These are phyloP conservation scores for Claviceps africana DNA, from an alignment of 2,329 filamentous ascomycete species.

Conservation along the genomic window DNA sequence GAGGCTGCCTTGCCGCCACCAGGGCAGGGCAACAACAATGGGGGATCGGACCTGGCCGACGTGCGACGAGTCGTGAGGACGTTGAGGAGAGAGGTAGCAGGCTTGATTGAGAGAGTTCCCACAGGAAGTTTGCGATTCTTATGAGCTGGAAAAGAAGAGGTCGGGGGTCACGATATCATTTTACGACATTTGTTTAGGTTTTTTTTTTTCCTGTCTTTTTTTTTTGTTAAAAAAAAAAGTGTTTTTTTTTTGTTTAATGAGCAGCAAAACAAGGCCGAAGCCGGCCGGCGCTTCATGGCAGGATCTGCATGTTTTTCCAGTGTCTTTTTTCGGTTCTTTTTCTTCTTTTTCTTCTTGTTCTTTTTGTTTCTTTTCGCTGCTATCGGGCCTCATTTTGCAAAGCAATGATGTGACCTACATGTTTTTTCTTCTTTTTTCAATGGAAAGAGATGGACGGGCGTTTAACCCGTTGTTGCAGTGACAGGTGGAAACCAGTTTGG, in stretches of 20 bases:
- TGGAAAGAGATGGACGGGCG: not conserved
- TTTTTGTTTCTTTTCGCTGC: no score
- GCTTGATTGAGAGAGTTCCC: constrained; percentile 28
- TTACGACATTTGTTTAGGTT: not conserved
- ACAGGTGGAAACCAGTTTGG: no score
- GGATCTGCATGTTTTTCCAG: not conserved
- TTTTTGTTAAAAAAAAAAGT: not conserved
- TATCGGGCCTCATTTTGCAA: not conserved
- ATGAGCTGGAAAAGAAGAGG: constrained; percentile 13
- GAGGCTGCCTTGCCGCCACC: constrained; percentile 29
- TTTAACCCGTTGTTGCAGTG: no score
- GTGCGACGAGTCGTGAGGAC: constrained; percentile 28
- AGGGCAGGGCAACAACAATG: constrained; percentile 27
- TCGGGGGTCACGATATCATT: not conserved
- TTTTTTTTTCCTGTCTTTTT: not conserved
- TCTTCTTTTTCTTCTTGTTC: not conserved
- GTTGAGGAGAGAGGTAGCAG: constrained; percentile 29
- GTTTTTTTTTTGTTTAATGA: not conserved
- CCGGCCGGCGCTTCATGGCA: not conserved
- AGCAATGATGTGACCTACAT: not conserved
- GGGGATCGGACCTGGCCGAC: constrained; percentile 31
- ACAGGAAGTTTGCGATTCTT: constrained; percentile 31
- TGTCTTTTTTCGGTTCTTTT: not conserved
- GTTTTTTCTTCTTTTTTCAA: not conserved
- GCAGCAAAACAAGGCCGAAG: not conserved